Percentiles rank a stretch among this genome's conserved stretches.
Conservation (phyloP, 768 basidiomycete genomes). For the Floccularia luteovirens region DNA sequence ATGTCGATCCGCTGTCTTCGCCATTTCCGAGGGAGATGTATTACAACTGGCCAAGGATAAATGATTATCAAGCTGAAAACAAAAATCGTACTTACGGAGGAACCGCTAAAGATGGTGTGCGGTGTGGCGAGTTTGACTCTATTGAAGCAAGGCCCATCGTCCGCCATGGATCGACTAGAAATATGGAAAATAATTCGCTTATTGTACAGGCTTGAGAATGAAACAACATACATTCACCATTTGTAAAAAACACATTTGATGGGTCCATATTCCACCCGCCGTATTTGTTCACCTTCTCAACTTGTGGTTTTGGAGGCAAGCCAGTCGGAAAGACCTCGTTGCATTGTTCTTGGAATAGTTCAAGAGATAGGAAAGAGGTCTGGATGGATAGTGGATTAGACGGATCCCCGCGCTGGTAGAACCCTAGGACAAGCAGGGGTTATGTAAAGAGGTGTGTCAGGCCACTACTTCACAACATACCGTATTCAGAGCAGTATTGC, state of each 20-base stretch:
- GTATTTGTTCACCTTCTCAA: conserved; percentile 38
- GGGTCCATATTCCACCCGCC: conserved; percentile 46
- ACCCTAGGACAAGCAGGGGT: conserved; percentile 17
- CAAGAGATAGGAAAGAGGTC: conserved; percentile 36
- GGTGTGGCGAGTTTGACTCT: conserved; percentile 35
- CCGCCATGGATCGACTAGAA: conserved; percentile 41
- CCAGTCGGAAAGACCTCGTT: conserved; percentile 29
- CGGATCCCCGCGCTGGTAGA: conserved; percentile 40
- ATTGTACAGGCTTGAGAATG: background rate
- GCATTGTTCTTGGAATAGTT: conserved; percentile 37
- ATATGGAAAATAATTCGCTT: background rate
- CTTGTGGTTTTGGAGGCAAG: conserved; percentile 30
- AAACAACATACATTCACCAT: conserved; percentile 35
- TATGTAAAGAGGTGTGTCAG: background rate
- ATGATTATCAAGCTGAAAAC: background rate
- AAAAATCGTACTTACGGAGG: conserved; percentile 22
- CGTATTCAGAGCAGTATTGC: conserved; percentile 47
- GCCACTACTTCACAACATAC: conserved; percentile 12
- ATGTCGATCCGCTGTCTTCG: conserved; percentile 4
- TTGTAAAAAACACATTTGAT: conserved; percentile 38
- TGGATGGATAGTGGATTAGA: conserved; percentile 37
- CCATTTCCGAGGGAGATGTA: conserved; percentile 14
- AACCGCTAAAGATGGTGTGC: conserved; percentile 26
- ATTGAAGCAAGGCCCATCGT: conserved; percentile 44
- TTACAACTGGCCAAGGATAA: too few species aligned